Conservation (phyloP, 225 moss, liverwort and hornwort genomes). For the Climacium dendroides region DNA sequence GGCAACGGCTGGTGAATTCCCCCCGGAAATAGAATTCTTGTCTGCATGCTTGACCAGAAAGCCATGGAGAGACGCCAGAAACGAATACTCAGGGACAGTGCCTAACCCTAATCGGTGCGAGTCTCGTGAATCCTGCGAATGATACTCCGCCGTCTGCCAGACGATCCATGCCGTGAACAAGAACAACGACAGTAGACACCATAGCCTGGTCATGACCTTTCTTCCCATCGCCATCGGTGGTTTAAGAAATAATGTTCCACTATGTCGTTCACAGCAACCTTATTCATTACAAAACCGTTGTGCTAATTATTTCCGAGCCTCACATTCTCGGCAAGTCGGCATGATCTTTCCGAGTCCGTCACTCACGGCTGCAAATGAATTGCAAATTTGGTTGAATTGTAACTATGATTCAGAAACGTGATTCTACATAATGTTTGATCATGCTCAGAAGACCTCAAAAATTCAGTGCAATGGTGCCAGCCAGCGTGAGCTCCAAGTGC, state of each 20-base stretch:
- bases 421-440: no score
- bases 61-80: slow-evolving; percentile 8
- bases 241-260: not conserved
- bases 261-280: not conserved
- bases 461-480: not conserved
- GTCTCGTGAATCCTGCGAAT: not conserved
- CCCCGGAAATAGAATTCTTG: not conserved
- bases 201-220: not conserved
- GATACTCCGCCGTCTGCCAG: not conserved
- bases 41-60: not conserved
- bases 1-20: not conserved
- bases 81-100: slow-evolving; percentile 7
- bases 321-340: not conserved
- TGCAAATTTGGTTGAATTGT: not conserved
- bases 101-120: not conserved
- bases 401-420: not conserved
- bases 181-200: not conserved
- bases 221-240: not conserved
- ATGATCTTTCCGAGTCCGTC: not conserved
- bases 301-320: not conserved
- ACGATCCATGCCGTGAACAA: slow-evolving; percentile 1
- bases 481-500: not conserved
- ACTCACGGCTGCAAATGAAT: not conserved
- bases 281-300: no score
- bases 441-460: not conserved